Conservation (phyloP, 441 rosid species). For the Euphorbia schlechtendalii region DNA sequence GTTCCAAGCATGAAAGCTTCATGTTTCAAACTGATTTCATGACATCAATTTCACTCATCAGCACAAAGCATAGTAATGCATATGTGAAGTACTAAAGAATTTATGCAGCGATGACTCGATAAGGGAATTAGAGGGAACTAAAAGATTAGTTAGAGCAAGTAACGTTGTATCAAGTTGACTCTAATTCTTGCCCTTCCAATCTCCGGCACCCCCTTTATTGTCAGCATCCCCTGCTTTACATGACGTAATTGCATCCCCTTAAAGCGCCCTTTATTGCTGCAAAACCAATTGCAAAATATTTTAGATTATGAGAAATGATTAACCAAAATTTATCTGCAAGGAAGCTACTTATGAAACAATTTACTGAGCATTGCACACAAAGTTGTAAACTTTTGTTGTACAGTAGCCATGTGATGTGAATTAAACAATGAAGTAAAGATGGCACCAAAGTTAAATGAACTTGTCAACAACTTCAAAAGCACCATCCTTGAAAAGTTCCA, state of each 20-base stretch:
- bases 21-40: constrained; percentile 57
- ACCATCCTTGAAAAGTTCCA: constrained; percentile 66
- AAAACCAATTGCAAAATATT: constrained; percentile 19
- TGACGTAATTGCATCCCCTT: constrained; percentile 69
- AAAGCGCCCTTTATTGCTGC: constrained; percentile 80
- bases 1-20: constrained; percentile 93
- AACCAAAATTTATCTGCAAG: not conserved
- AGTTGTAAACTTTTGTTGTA: not conserved
- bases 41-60: constrained; percentile 8
- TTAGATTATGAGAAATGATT: not conserved
- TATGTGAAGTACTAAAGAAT: not conserved
- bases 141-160: not conserved
- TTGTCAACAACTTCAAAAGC: constrained; percentile 63
- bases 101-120: not conserved
- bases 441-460: constrained; percentile 56
- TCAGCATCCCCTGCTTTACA: constrained; percentile 65
- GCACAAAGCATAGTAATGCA: not conserved
- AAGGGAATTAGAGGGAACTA: not conserved
- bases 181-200: constrained; percentile 69
- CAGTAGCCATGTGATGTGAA: not conserved
- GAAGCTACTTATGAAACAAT: not conserved
- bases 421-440: not conserved
- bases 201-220: constrained; percentile 47
- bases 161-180: constrained; percentile 60
- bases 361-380: not conserved